phyloP scores from a whole-genome alignment of 805 yeast species.

The Brettanomyces custersianus region DNA sequence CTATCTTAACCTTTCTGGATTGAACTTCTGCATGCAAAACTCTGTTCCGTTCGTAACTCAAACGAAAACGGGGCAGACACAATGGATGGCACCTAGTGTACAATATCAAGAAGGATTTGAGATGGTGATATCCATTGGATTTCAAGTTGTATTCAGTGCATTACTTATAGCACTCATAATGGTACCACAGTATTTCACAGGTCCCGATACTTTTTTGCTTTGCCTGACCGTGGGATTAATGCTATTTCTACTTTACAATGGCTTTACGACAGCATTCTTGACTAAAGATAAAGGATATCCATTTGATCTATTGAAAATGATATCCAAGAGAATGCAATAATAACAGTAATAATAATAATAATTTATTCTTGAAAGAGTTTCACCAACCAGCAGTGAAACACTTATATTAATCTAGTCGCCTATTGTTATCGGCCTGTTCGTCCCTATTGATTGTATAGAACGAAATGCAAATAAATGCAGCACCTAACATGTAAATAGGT shows the following conservation, averaged over 20 bases:
- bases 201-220: constrained; percentile 5
- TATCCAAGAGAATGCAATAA: not conserved
- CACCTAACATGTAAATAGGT: constrained; percentile 65
- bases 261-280: constrained; percentile 34
- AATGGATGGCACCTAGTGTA: constrained; percentile 50
- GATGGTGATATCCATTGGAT: constrained; percentile 39
- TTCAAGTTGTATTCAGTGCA: constrained; percentile 40
- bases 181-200: constrained; percentile 5
- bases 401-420: not conserved
- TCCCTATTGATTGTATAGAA: constrained; percentile 77
- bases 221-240: constrained; percentile 21
- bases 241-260: constrained; percentile 29
- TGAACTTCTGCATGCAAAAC: constrained; percentile 52
- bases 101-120: constrained; percentile 69
- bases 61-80: constrained; percentile 37
- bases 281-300: constrained; percentile 44
- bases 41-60: constrained; percentile 54
- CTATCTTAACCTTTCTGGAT: constrained; percentile 47
- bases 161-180: constrained; percentile 31
- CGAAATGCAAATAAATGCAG: constrained; percentile 68
- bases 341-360: not conserved
- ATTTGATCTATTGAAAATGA: constrained; percentile 21
- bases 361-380: not conserved
- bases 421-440: constrained; percentile 48
- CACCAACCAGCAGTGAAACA: not conserved